A percentile compares a stretch with the other conserved stretches of the same genome.
Conservation (phyloP, 2,329 filamentous ascomycete genomes). For the Arthroderma sp. region DNA sequence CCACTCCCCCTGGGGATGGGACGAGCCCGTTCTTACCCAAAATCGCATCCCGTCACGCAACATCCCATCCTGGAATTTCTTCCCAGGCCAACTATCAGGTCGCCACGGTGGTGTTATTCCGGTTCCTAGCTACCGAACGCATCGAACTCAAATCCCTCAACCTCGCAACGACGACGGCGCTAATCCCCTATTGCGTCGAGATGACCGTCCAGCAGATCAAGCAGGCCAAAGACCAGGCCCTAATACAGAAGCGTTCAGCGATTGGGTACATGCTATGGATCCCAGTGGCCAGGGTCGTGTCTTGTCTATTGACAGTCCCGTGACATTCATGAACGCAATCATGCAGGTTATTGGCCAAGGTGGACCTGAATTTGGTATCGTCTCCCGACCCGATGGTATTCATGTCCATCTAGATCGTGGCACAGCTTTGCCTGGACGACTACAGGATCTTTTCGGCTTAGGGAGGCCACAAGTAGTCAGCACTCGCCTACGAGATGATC, state of each 20-base stretch:
- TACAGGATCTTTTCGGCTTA: slow-evolving; percentile 37
- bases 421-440: slow-evolving; percentile 36
- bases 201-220: slow-evolving; percentile 22
- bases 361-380: slow-evolving; percentile 29
- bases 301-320: slow-evolving; percentile 36
- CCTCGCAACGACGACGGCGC: slow-evolving; percentile 62
- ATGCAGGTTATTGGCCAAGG: slow-evolving; percentile 41
- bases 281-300: slow-evolving; percentile 31
- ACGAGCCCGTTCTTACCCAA: slow-evolving; percentile 38
- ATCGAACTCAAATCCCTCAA: slow-evolving; percentile 33
- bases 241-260: slow-evolving; percentile 32
- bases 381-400: slow-evolving; percentile 37
- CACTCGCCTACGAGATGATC: slow-evolving; percentile 33
- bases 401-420: slow-evolving; percentile 42
- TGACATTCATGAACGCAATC: slow-evolving; percentile 45
- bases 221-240: slow-evolving; percentile 24
- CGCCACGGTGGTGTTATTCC: slow-evolving; percentile 29
- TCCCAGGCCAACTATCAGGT: slow-evolving; percentile 44
- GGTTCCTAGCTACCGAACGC: slow-evolving; percentile 32
- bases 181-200: slow-evolving; percentile 72
- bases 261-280: slow-evolving; percentile 42
- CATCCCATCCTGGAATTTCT: slow-evolving; percentile 51
- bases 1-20: slow-evolving; percentile 37
- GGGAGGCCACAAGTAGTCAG: slow-evolving; percentile 13
- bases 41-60: slow-evolving; percentile 43